Percentiles rank a stretch among this genome's conserved stretches.
Evolutionary conservation across 1,284 basidiomycete species (phyloP).

Genomic region (Trichosporon sp.): DNA sequence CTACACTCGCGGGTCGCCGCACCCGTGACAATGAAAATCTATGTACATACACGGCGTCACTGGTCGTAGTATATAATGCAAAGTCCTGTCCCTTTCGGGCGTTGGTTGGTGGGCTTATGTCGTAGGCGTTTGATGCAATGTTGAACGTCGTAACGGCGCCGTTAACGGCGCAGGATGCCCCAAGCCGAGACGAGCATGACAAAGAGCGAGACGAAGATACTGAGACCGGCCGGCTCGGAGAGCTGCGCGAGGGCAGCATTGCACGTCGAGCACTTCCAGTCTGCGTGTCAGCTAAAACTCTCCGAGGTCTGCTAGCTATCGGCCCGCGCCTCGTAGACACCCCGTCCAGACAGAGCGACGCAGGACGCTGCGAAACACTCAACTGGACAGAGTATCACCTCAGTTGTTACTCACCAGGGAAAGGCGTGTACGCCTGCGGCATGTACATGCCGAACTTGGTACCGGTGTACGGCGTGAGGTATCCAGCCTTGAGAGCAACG

Average conservation of each 20-base stretch:
- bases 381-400: too few relatives aligned
- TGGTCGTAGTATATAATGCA: constrained; percentile 16
- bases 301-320: too few relatives aligned
- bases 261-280: constrained; percentile 74
- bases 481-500: constrained; percentile 65
- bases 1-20: too few relatives aligned
- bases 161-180: constrained; percentile 61
- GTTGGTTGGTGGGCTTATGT: not conserved
- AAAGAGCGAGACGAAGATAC: constrained; percentile 68
- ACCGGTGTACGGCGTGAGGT: constrained; percentile 69
- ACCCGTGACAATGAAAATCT: constrained; percentile 7
- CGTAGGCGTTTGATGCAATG: not conserved
- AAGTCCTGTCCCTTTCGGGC: not conserved
- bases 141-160: not conserved
- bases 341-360: too few relatives aligned
- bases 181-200: constrained; percentile 74
- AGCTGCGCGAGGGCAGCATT: constrained; percentile 57
- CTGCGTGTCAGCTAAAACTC: constrained; percentile 24
- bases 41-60: constrained; percentile 19
- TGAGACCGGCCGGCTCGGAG: constrained; percentile 68
- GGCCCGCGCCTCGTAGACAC: too few relatives aligned
- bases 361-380: too few relatives aligned
- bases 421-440: constrained; percentile 72
- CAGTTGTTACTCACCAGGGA: constrained; percentile 65
- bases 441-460: constrained; percentile 83